phyloP scores from a whole-genome alignment of 129 eudicot species.

The Escallonia herrerae region DNA sequence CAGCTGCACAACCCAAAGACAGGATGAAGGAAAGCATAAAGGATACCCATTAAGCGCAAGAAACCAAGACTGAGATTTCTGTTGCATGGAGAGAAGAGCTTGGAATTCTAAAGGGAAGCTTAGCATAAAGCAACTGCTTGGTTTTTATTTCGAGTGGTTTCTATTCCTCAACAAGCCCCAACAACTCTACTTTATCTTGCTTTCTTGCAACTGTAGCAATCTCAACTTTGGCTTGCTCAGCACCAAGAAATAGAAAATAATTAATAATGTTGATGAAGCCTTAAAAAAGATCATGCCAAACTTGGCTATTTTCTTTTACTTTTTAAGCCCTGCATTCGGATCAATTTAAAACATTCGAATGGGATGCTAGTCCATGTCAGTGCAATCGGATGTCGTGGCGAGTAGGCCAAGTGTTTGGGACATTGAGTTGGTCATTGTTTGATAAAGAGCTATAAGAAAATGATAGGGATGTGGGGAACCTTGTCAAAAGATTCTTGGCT shows the following conservation, averaged over 20 bases:
- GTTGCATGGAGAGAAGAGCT: constrained; percentile 64
- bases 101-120: constrained; percentile 51
- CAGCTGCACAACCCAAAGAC: constrained; percentile 10
- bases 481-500: constrained; percentile 61
- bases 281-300: too few species aligned
- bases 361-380: neutral
- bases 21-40: constrained; percentile 62
- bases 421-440: constrained; percentile 12
- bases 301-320: too few species aligned
- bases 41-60: constrained; percentile 56
- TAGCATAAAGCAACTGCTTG: constrained; percentile 55
- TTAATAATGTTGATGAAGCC: too few species aligned
- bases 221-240: constrained; percentile 29
- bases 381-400: neutral
- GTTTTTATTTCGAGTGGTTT: constrained; percentile 24
- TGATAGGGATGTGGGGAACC: constrained; percentile 39
- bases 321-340: too few species aligned
- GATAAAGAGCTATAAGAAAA: constrained; percentile 44
- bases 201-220: constrained; percentile 59
- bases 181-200: constrained; percentile 31
- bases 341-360: neutral
- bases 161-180: constrained; percentile 20
- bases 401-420: neutral
- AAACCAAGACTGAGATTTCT: constrained; percentile 42
- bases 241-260: too few species aligned